These are phyloP conservation scores for Coemansia sp. DNA, from an alignment of 192 early-diverging fungal species.

Conservation along the genomic window DNA sequence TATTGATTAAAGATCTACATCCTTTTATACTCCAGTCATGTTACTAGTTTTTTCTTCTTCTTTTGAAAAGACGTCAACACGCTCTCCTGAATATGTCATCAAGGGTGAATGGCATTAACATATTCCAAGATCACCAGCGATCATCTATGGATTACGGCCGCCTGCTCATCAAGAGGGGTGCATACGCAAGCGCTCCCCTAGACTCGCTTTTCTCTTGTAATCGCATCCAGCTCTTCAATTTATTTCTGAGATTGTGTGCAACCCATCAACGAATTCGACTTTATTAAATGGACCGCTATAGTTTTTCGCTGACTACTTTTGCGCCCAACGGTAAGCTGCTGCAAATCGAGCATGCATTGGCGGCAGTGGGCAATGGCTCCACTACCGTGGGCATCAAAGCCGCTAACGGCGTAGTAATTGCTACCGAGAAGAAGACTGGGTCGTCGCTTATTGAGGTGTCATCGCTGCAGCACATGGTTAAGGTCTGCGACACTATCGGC, in stretches of 20 bases:
- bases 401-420: slow-evolving; percentile 96
- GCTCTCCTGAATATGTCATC: no score
- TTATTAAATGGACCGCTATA: slow-evolving; percentile 66
- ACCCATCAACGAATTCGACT: background rate
- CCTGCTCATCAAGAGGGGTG: background rate
- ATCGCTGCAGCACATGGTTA: slow-evolving; percentile 88
- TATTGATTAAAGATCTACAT: background rate
- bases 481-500: slow-evolving; percentile 91
- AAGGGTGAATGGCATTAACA: background rate
- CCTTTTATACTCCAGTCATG: background rate
- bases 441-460: slow-evolving; percentile 93
- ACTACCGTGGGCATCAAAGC: slow-evolving; percentile 97
- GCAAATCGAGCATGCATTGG: slow-evolving; percentile 98
- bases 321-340: slow-evolving; percentile 98
- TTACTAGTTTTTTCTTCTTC: no score
- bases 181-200: slow-evolving; percentile 7
- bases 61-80: no score
- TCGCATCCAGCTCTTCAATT: background rate
- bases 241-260: slow-evolving; percentile 7
- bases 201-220: background rate
- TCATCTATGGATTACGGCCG: background rate
- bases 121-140: slow-evolving; percentile 1
- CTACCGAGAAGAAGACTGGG: slow-evolving; percentile 95
- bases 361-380: slow-evolving; percentile 85
- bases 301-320: slow-evolving; percentile 99